Conservation (phyloP, 129 eudicot species). For the Scalesia atractyloides region DNA sequence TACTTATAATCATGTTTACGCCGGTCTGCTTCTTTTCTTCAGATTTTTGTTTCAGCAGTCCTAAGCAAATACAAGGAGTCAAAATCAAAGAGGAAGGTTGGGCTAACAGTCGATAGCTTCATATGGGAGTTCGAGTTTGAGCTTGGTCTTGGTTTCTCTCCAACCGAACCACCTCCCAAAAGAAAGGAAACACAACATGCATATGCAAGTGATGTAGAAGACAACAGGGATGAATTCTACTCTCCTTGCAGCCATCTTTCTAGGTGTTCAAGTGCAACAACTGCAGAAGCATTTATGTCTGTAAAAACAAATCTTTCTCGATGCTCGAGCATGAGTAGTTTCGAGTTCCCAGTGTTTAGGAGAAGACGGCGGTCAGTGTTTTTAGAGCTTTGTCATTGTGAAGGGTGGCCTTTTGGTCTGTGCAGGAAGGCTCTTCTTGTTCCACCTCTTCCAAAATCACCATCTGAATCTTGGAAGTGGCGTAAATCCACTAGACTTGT, state of each 20-base stretch:
- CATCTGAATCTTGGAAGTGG: conserved; percentile 90
- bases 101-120: conserved; percentile 42
- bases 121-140: conserved; percentile 34
- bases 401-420: conserved; percentile 96
- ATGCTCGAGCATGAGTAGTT: conserved; percentile 58
- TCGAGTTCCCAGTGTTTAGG: conserved; percentile 40
- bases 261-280: conserved; percentile 51
- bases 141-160: conserved; percentile 35
- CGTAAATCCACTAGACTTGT: conserved; percentile 47
- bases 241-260: conserved; percentile 56
- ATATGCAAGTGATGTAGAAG: conserved; percentile 33
- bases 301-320: conserved; percentile 59
- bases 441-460: conserved; percentile 91
- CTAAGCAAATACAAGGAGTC: conserved; percentile 65
- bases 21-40: not conserved
- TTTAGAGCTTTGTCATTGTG: conserved; percentile 63
- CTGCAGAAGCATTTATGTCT: conserved; percentile 55
- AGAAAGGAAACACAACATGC: conserved; percentile 27
- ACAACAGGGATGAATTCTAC: conserved; percentile 48
- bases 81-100: conserved; percentile 51
- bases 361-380: conserved; percentile 49
- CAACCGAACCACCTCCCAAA: conserved; percentile 29
- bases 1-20: not conserved
- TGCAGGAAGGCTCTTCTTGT: conserved; percentile 72
- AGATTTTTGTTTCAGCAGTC: conserved; percentile 65